These are phyloP conservation scores for Acer yangbiense DNA, from an alignment of 345 rosid species.

Conservation along the genomic window DNA sequence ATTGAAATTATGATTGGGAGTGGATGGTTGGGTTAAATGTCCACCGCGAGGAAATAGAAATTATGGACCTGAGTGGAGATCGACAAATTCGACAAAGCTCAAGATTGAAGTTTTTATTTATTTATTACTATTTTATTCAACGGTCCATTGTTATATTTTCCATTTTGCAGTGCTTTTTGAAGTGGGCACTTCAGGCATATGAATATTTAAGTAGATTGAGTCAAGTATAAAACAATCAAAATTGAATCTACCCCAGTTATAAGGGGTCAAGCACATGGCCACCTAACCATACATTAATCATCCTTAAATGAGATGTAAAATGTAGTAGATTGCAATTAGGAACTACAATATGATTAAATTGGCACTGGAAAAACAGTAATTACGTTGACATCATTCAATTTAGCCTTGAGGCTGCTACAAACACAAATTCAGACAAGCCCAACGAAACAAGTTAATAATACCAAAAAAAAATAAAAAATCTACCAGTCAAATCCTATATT, in stretches of 20 bases:
- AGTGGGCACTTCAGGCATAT: background rate
- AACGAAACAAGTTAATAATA: background rate
- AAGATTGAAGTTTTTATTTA: background rate
- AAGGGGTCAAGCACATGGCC: conserved; percentile 1
- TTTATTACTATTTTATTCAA: too few species aligned
- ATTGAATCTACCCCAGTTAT: background rate
- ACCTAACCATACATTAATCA: background rate
- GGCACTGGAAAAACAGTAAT: background rate
- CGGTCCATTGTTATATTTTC: too few species aligned
- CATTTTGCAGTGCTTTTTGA: too few species aligned
- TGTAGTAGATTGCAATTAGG: background rate
- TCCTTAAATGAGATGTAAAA: background rate
- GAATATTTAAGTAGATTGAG: background rate
- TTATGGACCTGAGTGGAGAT: background rate
- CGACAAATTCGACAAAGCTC: background rate
- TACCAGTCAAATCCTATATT: background rate
- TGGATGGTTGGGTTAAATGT: background rate
- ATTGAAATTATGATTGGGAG: background rate
- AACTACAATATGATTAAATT: background rate
- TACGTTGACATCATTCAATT: background rate
- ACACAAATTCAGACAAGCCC: background rate
- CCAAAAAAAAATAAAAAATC: background rate
- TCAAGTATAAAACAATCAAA: background rate
- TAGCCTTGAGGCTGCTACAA: background rate
- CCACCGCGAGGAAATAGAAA: background rate